Evolutionary conservation across 768 basidiomycete species (phyloP), one percentile per base, ranked within the genome.

Genomic region (Gymnopilus dilepis): DNA sequence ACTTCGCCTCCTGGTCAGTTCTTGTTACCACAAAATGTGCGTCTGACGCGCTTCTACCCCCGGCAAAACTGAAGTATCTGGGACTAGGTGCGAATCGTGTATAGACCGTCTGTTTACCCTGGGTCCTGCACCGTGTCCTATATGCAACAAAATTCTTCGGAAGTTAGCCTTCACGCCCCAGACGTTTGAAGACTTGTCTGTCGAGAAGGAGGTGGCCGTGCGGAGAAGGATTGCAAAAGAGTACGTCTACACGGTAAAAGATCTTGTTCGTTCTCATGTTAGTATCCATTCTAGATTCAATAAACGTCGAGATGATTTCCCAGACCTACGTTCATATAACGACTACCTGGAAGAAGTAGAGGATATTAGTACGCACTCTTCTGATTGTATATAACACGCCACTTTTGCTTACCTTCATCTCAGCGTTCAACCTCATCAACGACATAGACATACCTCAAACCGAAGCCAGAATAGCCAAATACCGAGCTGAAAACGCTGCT

Each of bases 1-100:
- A 70, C 80, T 99, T 33, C 87, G 97, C 42, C 82, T 99, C 38
- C 84, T 99, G 51, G 95, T 99, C 67, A 95, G 93, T 74, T 90
- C 94, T 15, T 99, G 97, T 74, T 99, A 97, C 76, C 97, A 99
- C 77, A 97, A 97, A 84, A 97, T 99, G 97, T 95, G 65, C 63
- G 80, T 74, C 33, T 47, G 34, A 54, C 17, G n/a, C 21, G 53
- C 58, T 37, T 19, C 9, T 21, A 30, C 31, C 40, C 59, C 38
- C 15, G 22, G 37, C 48, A 8, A 17, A 22, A 13, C 51, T 37
- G 41, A 51, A 50, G 47, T 38, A 15, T 38, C 13, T 40, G 21
- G 52, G 17, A n/a, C 21, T 62, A 97, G 95, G 94, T 99, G 97
- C 78, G 97, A 99, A 79, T 94, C 94, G 1, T 99, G 97, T 74